A percentile compares a stretch with the other conserved stretches of the same genome.
phyloP scores from a whole-genome alignment of 2,329 filamentous ascomycete genomes.

The Stagonosporopsis tanaceti region DNA sequence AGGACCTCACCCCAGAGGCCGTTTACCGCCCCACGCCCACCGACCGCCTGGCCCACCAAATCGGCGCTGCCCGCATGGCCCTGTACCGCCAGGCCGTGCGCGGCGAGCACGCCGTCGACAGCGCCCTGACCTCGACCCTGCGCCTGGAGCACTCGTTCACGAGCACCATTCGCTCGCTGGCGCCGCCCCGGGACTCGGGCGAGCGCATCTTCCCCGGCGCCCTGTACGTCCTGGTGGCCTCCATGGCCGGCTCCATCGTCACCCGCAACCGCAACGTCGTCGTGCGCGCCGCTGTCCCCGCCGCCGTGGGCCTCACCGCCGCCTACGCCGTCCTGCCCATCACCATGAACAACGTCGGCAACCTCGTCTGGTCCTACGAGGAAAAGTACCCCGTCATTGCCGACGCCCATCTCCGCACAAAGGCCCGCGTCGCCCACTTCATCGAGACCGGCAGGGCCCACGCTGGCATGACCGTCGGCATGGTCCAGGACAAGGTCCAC shows the following conservation, averaged over 20 bases:
- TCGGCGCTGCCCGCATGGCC: slow-evolving; percentile 80
- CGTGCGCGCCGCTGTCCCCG: slow-evolving; percentile 77
- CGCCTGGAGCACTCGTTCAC: slow-evolving; percentile 89
- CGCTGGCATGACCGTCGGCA: slow-evolving; percentile 71
- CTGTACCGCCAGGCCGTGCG: slow-evolving; percentile 77
- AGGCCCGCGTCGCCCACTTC: slow-evolving; percentile 73
- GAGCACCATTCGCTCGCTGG: slow-evolving; percentile 84
- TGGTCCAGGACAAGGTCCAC: slow-evolving; percentile 82
- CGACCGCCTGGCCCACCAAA: slow-evolving; percentile 83
- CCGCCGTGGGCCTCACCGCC: slow-evolving; percentile 81
- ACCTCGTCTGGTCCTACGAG: slow-evolving; percentile 92
- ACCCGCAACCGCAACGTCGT: slow-evolving; percentile 86
- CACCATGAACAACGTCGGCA: slow-evolving; percentile 87
- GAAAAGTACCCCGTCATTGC: slow-evolving; percentile 83
- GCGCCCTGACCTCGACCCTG: slow-evolving; percentile 80
- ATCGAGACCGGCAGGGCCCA: slow-evolving; percentile 79
- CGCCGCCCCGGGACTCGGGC: slow-evolving; percentile 82
- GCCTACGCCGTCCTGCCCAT: slow-evolving; percentile 86
- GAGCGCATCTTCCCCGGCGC: slow-evolving; percentile 89
- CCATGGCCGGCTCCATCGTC: slow-evolving; percentile 94
- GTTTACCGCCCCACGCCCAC: slow-evolving; percentile 75
- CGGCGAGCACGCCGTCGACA: slow-evolving; percentile 85
- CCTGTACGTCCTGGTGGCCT: slow-evolving; percentile 90
- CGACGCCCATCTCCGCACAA: slow-evolving; percentile 77
- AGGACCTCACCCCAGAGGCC: slow-evolving; percentile 36